Percentiles rank a stretch among this genome's conserved stretches.
These are phyloP conservation scores for Eucalyptus cloeziana DNA, from an alignment of 345 rosid species.

Conservation along the genomic window DNA sequence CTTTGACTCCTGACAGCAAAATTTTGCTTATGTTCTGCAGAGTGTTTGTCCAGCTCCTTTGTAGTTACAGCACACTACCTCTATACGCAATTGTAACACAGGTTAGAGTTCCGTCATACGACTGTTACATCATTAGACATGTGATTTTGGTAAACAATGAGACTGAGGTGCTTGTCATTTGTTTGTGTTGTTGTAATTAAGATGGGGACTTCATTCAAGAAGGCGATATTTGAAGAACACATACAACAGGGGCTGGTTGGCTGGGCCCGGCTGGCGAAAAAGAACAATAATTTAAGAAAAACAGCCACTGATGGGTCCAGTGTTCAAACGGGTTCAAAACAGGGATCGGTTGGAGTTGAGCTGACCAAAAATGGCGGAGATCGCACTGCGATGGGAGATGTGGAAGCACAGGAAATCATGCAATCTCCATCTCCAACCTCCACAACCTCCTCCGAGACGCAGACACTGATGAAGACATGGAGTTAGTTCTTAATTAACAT, in stretches of 20 bases:
- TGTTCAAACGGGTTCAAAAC: neutral
- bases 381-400: neutral
- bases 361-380: neutral
- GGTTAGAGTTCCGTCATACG: constrained; percentile 12
- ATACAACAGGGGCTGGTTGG: constrained; percentile 45
- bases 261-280: constrained; percentile 64
- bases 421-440: neutral
- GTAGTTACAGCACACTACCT: constrained; percentile 83
- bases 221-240: constrained; percentile 67
- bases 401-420: neutral
- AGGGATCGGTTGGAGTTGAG: neutral
- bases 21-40: constrained; percentile 7
- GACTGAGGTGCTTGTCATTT: neutral
- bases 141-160: neutral
- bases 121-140: neutral
- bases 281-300: constrained; percentile 26
- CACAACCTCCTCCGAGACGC: neutral
- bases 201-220: constrained; percentile 88
- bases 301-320: constrained; percentile 9
- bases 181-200: neutral
- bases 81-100: constrained; percentile 86
- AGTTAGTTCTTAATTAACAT: neutral
- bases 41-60: constrained; percentile 54
- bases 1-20: neutral
- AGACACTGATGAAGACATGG: neutral